Base-by-base conservation (phyloP, 306 rosid species). In the Echinosophora koreensis region DNA sequence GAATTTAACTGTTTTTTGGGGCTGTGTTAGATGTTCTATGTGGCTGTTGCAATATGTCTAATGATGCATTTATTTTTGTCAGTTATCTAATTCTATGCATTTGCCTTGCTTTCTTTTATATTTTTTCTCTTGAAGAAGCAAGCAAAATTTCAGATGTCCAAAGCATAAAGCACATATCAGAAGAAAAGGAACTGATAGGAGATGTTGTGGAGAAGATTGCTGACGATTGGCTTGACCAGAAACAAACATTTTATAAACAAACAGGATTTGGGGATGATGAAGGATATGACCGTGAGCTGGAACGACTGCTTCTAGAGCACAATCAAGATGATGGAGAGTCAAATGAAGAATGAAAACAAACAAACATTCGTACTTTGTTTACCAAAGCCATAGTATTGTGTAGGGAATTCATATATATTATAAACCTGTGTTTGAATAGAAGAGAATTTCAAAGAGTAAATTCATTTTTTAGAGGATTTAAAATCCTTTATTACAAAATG, bases 151-250 rank as follows among this genome's bases (percentile, higher is more conserved):
- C 85, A 74, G 94, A 88, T 55, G 85, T 87, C 22, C 64, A 79
- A 70, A 82, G 90, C 67, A 84, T 90, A 78, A 87, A 80, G 82
- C 91, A 87, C 86, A 80, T 91, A 74, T 52, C 90, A 49, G 85
- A 87, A 77, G 83, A 85, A 16, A 78, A 80, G 57, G 77, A 77
- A 59, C 35, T 68, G 69, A 65, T 87, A 28, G 96, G 94, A 79
- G 91, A 90, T 71, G 66, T 34, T 63, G 79, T 87, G 60, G 92
- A 85, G 78, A 85, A 89, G 89, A 85, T 86, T 69, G 78, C 46
- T 1, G 69, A 86, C 71, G 84, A 90, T 9, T 91, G 98, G 97
- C 66, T 57, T 18, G 80, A 37, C 55, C 88, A 91, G 83, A 86
- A 74, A 74, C 85, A 85, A 64, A 58, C 42, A n/a, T 87, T 93